Base-by-base conservation (phyloP, 2,329 filamentous ascomycete species). In the Aspergillus awamori region DNA sequence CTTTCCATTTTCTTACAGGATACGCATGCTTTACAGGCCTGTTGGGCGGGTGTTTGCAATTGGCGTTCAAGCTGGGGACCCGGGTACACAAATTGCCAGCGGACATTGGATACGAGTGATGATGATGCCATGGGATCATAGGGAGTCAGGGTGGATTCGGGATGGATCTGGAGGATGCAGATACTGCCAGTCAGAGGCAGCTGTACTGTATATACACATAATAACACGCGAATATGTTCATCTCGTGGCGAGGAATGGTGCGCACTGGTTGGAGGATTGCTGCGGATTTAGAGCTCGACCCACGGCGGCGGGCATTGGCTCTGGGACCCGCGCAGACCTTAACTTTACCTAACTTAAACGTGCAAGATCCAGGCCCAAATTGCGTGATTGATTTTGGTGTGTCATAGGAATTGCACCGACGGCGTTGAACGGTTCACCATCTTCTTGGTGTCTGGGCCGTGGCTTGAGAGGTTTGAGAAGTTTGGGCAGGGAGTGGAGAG, bases 371-470 rank as follows among this genome's bases (percentile, higher is more conserved):
- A 26, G 53, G 38, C 15, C 17, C 20, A 58, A 65, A 71, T 72
- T 65, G 68, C 70, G 70, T 70, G 67, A 68, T 71, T 55, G 55
- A 47, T 70, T 71, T 70, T 59, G 15, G 60, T 71, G 67, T 71
- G 69, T 72, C 69, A 71, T 62, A 49, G 54, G 36, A 49, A 51
- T 15, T 17, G 8, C 39, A 20, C 22, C 17, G 24, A 53, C 15
- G 52, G 57, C 47, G 58, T 49, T 55, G 15, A 53, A 51, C 17
- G 26, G 43, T 28, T 36, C 17, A 11, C 39, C 49, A 30, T 11
- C 28, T 10, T 30, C 28, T 30, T 30, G 11, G 28, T 30, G 8
- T 30, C 28, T 30, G 28, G 28, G 28, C 11, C 10, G 11, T 30
- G 28, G 10, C 4, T 30, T 30, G 28, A 10, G 28, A 30, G 28